Evolutionary conservation across 2,329 filamentous ascomycete species (phyloP).

Genomic region (Westerdykella sp.): DNA sequence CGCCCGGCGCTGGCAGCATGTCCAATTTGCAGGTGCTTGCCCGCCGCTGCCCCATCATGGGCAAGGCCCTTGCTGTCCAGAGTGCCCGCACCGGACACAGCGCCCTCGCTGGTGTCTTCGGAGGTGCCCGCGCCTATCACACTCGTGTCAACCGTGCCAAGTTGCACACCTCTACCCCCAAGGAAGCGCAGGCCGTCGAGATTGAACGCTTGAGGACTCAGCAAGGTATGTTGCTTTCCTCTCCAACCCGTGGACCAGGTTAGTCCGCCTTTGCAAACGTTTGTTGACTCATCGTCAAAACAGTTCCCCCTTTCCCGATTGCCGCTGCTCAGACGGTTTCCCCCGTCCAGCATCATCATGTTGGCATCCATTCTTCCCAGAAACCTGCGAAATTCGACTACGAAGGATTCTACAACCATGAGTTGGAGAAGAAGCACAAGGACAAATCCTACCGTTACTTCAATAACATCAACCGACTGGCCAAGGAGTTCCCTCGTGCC

Average conservation of each 20-base stretch:
- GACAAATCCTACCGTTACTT: conserved; percentile 99
- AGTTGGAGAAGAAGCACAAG: conserved; percentile 98
- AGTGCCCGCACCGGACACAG: conserved; percentile 45
- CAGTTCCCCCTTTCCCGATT: conserved; percentile 26
- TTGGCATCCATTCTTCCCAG: conserved; percentile 45
- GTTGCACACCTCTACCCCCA: conserved; percentile 72
- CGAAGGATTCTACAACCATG: conserved; percentile 75
- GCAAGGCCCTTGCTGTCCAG: conserved; percentile 91
- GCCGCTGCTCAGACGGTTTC: conserved; percentile 20
- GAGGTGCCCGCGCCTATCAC: conserved; percentile 45
- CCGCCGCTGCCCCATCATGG: conserved; percentile 96
- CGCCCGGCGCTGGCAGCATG: conserved; percentile 84
- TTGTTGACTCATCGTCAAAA: background rate
- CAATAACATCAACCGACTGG: conserved; percentile 99
- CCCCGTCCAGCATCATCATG: conserved; percentile 15
- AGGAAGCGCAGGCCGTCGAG: conserved; percentile 74
- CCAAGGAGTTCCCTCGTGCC: conserved; percentile 90
- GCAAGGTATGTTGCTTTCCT: conserved; percentile 37
- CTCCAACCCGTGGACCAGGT: too few species aligned
- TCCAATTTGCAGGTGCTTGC: conserved; percentile 93
- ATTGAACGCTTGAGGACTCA: conserved; percentile 34
- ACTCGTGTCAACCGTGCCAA: conserved; percentile 57
- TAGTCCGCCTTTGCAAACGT: background rate
- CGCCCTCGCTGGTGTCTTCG: conserved; percentile 45
- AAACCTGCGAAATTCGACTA: conserved; percentile 71